Base-by-base conservation (phyloP, 768 basidiomycete genomes). In the Tubosaeta brunneosetosa region DNA sequence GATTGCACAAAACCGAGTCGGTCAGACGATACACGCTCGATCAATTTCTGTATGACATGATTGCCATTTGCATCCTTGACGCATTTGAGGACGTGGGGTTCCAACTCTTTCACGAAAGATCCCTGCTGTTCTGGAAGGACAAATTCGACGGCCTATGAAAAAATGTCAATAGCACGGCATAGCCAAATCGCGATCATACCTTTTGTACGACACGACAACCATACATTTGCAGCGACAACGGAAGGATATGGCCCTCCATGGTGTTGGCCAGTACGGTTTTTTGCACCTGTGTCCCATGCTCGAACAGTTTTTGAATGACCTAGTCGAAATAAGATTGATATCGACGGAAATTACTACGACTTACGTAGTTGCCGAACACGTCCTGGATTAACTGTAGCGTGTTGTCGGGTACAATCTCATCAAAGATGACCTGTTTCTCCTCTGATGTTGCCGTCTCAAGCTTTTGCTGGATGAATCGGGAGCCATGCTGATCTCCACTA, bases 151-250 rank as follows among this genome's bases (percentile, higher is more conserved):
- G 92, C 91, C 89, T 97, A 59, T 61, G 53, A 37, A 47, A n/a
- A 52, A 17, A 26, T 42, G 33, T 62, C 22, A 61, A 48, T 37
- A 5, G 17, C 10, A 32, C 10, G 8, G 41, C n/a, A 51, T 7
- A 47, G n/a, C 33, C 50, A 5, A n/a, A 36, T 22, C 26, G 36
- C 5, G 56, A 57, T 25, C 3, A 14, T 55, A 90, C 91, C 85
- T 93, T 93, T 67, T 95, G 93, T 17, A 94, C 86, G 7, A 98
- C 94, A 13, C 95, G 83, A 70, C 95, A 99, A 4, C 94, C 95
- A 68, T 98, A 98, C 80, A 94, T 91, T 64, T 97, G 90, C 50
- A 88, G 73, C 10, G 93, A 88, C 48, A 97, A 74, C 14, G 78
- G 72, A 4, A 92, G 72, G 33, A 94, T 77, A 62, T 88, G 84